Percentiles rank a stretch among this genome's conserved stretches.
Conservation (phyloP, 2,329 filamentous ascomycete genomes). For the Fusarium luffae region DNA sequence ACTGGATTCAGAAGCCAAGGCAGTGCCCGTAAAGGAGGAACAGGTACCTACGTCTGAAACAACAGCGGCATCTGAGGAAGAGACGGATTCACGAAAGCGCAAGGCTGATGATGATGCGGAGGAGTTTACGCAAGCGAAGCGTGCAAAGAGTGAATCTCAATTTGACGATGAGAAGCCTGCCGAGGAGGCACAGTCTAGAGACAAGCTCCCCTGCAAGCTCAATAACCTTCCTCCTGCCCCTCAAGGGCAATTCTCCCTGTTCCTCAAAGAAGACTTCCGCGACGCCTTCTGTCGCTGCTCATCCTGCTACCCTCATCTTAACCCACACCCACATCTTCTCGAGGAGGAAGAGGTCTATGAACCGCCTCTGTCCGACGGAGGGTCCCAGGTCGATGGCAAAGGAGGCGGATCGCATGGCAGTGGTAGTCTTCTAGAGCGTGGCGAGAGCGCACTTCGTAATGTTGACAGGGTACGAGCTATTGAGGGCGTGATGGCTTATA, state of each 20-base stretch:
- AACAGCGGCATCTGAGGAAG: background rate
- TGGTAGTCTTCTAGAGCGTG: slow-evolving; percentile 87
- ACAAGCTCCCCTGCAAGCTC: slow-evolving; percentile 66
- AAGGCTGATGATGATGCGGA: slow-evolving; percentile 68
- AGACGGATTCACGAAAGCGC: slow-evolving; percentile 67
- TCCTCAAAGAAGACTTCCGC: slow-evolving; percentile 83
- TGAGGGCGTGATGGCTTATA: slow-evolving; percentile 98
- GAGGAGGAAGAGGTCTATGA: slow-evolving; percentile 97
- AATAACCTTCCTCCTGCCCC: slow-evolving; percentile 67
- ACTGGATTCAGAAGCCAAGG: background rate
- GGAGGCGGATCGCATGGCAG: slow-evolving; percentile 72
- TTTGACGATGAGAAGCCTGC: background rate
- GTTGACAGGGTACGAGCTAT: slow-evolving; percentile 94
- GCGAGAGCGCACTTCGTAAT: slow-evolving; percentile 90
- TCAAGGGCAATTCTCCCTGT: slow-evolving; percentile 77
- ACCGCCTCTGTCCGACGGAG: slow-evolving; percentile 81
- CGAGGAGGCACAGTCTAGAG: slow-evolving; percentile 29
- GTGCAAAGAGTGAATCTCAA: slow-evolving; percentile 58
- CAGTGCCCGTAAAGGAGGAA: background rate
- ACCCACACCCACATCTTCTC: slow-evolving; percentile 80
- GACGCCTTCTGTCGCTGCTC: slow-evolving; percentile 83
- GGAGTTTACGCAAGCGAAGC: slow-evolving; percentile 59
- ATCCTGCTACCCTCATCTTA: slow-evolving; percentile 79
- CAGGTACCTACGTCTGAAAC: slow-evolving; percentile 4
- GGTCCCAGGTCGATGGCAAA: slow-evolving; percentile 58